Base-by-base conservation (phyloP, 148 eudicot genomes). In the Gaultheria prostrata region DNA sequence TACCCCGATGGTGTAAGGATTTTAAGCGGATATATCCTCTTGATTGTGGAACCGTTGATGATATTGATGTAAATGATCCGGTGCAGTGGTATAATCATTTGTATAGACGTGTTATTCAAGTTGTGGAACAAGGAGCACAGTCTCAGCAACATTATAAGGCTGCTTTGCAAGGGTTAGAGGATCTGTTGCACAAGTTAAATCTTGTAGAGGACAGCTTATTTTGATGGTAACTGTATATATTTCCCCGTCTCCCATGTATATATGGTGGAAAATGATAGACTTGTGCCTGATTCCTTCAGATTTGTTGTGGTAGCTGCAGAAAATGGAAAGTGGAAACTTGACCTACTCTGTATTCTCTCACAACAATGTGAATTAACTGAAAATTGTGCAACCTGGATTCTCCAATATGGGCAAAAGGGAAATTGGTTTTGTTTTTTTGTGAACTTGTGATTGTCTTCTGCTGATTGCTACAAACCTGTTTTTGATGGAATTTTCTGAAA, bases 71-170 rank as follows among this genome's bases (percentile, higher is more conserved):
- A 39, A 72, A 85, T 70, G 72, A 83, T 46, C 82, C 84, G n/a
- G 46, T 56, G 45, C 54, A 83, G 10, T 69, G 85, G 84, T 76
- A 48, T 80, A 80, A 87, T 80, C 46, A 82, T 83, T 82, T 87
- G 54, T 80, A 43, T 78, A 80, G 57, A 74, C 84, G 48, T 18
- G 82, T 78, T 48, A 53, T 83, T 79, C 84, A 80, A 85, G 79
- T 85, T 75, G 78, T 85, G 33, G 89, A 87, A 77, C 86, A 75
- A 83, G 89, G 89, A 56, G 79, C 87, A 54, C 82, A 87, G 49
- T 87, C 89, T 70, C 76, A 26, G 43, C 82, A 83, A 76, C 87
- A 87, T 48, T 87, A 85, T 77, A 50, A 67, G 74, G 82, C 63
- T 76, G 84, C 84, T 45, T 67, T 85, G 84, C 87, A 77, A 80